Evolutionary conservation across 129 eudicot genomes (phyloP).

Genomic region (Mikania micrantha): DNA sequence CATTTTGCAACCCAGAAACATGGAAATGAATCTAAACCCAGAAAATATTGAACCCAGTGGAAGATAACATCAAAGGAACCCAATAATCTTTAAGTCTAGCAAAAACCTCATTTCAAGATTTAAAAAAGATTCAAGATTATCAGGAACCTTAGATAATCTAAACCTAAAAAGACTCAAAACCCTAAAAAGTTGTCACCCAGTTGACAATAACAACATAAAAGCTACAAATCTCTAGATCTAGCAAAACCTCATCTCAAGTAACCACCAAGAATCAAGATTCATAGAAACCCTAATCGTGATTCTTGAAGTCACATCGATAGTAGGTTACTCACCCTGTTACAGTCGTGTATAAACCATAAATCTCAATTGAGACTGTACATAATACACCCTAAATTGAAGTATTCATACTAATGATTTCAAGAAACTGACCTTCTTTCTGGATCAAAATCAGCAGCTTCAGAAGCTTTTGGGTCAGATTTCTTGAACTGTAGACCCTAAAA

Average conservation of each 20-base stretch:
- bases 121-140: constrained; percentile 1
- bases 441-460: constrained; percentile 10
- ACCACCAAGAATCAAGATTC: constrained; percentile 9
- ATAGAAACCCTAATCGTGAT: neutral
- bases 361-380: neutral
- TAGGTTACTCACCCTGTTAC: constrained; percentile 1
- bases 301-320: neutral
- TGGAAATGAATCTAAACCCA: neutral
- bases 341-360: neutral
- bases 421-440: constrained; percentile 16
- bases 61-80: constrained; percentile 8
- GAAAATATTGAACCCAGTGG: constrained; percentile 3
- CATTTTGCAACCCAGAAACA: constrained; percentile 22
- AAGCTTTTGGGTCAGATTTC: constrained; percentile 8
- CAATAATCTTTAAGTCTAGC: constrained; percentile 3
- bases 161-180: neutral
- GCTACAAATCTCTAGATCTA: constrained; percentile 9
- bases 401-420: constrained; percentile 4
- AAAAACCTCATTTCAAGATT: neutral
- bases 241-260: constrained; percentile 19
- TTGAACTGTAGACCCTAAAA: constrained; percentile 24
- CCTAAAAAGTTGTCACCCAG: too few species aligned
- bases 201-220: neutral
- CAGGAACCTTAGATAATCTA: neutral
- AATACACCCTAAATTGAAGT: neutral